Evolutionary conservation across 1,139 yeast species (phyloP).

Genomic region (Lodderomyces parapsilosis): DNA sequence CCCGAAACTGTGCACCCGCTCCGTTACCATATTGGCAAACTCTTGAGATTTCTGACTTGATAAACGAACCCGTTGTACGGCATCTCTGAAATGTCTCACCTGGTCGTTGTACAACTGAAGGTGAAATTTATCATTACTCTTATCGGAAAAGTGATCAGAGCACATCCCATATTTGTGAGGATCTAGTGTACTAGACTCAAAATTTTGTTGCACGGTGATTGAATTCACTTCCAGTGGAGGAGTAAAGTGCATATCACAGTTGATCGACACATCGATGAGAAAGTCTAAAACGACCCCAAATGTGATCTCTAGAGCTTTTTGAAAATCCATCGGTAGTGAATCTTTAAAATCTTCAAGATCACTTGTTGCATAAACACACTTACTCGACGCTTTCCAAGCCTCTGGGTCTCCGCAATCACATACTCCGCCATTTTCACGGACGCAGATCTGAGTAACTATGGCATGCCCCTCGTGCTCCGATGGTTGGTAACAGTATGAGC

Average conservation of each 20-base stretch:
- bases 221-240: slow-evolving; percentile 23
- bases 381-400: slow-evolving; percentile 47
- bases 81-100: slow-evolving; percentile 71
- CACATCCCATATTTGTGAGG: slow-evolving; percentile 31
- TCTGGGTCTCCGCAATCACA: slow-evolving; percentile 68
- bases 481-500: slow-evolving; percentile 73
- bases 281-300: slow-evolving; percentile 66
- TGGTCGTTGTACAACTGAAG: slow-evolving; percentile 77
- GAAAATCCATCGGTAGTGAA: slow-evolving; percentile 35
- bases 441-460: slow-evolving; percentile 69
- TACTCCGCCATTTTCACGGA: slow-evolving; percentile 85
- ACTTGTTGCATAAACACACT: slow-evolving; percentile 33
- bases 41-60: slow-evolving; percentile 66
- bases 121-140: slow-evolving; percentile 51
- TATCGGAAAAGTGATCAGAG: slow-evolving; percentile 32
- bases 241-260: slow-evolving; percentile 38
- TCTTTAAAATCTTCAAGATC: slow-evolving; percentile 13
- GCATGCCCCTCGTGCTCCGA: slow-evolving; percentile 75
- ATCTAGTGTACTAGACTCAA: slow-evolving; percentile 30
- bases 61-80: slow-evolving; percentile 59
- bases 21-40: slow-evolving; percentile 74
- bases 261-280: slow-evolving; percentile 67
- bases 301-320: slow-evolving; percentile 37
- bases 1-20: slow-evolving; percentile 62
- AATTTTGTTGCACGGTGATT: slow-evolving; percentile 23